These are phyloP conservation scores for Aspergillus fischeri DNA, from an alignment of 2,329 filamentous ascomycete genomes.

Conservation along the genomic window DNA sequence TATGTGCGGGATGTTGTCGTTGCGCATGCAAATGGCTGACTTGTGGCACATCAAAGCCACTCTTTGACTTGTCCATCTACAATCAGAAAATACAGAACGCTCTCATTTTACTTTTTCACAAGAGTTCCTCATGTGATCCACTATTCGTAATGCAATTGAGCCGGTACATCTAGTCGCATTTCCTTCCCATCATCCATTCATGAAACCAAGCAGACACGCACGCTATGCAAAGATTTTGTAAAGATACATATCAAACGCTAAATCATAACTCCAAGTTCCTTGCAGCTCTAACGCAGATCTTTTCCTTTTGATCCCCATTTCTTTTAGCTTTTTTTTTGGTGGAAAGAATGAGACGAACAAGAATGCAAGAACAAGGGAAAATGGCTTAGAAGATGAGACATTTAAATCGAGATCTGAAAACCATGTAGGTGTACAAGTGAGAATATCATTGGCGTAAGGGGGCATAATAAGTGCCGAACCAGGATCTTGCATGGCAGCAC, in stretches of 20 bases:
- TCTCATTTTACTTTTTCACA: not conserved
- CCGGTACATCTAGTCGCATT: not conserved
- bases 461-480: not conserved
- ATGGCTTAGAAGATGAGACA: not conserved
- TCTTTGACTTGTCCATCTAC: not conserved
- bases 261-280: not conserved
- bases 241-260: not conserved
- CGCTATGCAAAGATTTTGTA: conserved; percentile 4
- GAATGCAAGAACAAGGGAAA: not conserved
- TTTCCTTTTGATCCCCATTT: not conserved
- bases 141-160: not conserved
- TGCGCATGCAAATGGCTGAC: conserved; percentile 1
- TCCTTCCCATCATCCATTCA: not conserved
- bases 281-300: not conserved
- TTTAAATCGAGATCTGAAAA: not conserved
- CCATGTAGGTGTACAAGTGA: not conserved
- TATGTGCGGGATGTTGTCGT: conserved; percentile 35
- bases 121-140: not conserved
- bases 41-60: not conserved
- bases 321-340: not conserved
- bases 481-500: not conserved
- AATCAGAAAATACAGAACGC: not conserved
- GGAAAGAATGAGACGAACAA: not conserved
- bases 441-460: not conserved
- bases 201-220: not conserved